Conservation (phyloP, 768 basidiomycete species). For the Collybia sordida region DNA sequence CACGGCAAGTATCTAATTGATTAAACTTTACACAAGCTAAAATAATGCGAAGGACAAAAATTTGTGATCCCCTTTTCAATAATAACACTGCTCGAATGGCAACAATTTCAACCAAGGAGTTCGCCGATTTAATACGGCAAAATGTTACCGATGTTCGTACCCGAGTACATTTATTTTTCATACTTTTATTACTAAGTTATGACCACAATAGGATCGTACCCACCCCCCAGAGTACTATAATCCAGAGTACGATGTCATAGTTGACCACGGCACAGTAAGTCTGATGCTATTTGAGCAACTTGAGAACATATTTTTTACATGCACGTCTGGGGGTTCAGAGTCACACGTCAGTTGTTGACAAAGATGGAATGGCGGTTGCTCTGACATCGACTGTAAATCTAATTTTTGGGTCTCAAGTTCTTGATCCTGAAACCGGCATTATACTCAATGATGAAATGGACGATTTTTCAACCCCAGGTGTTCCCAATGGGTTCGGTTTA, state of each 20-base stretch:
- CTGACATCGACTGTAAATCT: conserved; percentile 89
- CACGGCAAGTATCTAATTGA: conserved; percentile 29
- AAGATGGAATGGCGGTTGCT: conserved; percentile 82
- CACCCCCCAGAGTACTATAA: conserved; percentile 84
- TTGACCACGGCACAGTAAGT: conserved; percentile 86
- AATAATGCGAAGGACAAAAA: conserved; percentile 57
- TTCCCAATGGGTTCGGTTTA: conserved; percentile 82
- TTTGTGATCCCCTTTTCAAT: conserved; percentile 77
- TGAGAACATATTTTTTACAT: neutral
- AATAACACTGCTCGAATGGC: conserved; percentile 55
- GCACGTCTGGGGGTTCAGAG: conserved; percentile 57
- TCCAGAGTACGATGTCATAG: conserved; percentile 72
- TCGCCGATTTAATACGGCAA: conserved; percentile 53
- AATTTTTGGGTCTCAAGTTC: conserved; percentile 84
- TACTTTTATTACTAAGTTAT: neutral
- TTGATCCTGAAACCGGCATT: conserved; percentile 86
- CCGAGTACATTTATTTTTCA: conserved; percentile 20
- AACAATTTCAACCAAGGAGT: conserved; percentile 69
- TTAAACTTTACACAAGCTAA: neutral
- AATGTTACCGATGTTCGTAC: conserved; percentile 78
- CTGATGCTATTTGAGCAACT: neutral
- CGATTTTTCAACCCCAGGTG: conserved; percentile 87
- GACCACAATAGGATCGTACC: conserved; percentile 63
- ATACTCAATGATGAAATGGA: conserved; percentile 95
- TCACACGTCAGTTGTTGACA: conserved; percentile 82